Base-by-base conservation (phyloP, 768 basidiomycete species). In the Leccinum rimulosum region DNA sequence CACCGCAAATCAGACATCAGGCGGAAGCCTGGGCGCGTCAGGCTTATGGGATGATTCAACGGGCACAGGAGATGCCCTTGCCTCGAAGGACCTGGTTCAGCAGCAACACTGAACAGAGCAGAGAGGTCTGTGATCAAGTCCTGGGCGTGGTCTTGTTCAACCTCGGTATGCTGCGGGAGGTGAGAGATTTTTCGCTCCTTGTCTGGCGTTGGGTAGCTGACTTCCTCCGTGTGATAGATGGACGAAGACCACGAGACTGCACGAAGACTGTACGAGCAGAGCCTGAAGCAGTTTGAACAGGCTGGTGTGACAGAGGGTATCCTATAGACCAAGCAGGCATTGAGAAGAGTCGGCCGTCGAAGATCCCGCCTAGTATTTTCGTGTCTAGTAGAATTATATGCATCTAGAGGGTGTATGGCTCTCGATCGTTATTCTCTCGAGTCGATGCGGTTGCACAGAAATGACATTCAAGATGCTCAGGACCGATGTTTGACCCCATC, bases 11-110 rank as follows among this genome's bases (percentile, higher is more conserved):
- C 35, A 64, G 77, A 30, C 68, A 71, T 43, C 76, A 76, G 56
- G 86, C 88, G 1, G 86, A 88, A 64, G 72, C 79, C 1, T 89
- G 87, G 86, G 83, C 85, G 4, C 76, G 74, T 33, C 82, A 84
- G 62, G 83, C 82, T 0, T 62, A 77, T 35, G 70, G 66, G 1
- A 58, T 74, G 31, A 70, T 78, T 38, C 70, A 75, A 38, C 64
- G 66, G 10, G 71, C 68, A 1, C 64, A 67, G 33, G 59, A 54
- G 22, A 49, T 25, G 36, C 63, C 70, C 5, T 47, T 59, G 54
- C 61, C 63, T 59, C 61, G 45, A 19, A 58, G 27, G 36, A 57
- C 63, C 6, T 71, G 69, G 69, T 63, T 71, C 31, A 51, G 50
- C 8, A 58, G 58, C 6, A 19, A 48, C 31, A 54, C 67, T 68